These are phyloP conservation scores for Sordariomycetes sp. DNA, from an alignment of 2,329 filamentous ascomycete genomes.

Conservation along the genomic window DNA sequence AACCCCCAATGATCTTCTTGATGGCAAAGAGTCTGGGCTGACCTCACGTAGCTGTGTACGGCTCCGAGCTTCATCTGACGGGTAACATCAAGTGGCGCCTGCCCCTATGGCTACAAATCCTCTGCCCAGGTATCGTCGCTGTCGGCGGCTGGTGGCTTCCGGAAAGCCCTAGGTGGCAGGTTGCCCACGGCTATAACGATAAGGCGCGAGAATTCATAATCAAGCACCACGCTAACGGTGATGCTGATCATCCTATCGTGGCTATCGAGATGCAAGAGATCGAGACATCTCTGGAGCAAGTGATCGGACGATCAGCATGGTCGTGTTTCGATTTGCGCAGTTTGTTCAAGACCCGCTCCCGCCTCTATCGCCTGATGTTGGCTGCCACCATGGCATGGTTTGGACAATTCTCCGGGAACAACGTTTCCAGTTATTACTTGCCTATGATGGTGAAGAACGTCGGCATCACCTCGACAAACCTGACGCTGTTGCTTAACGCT, in stretches of 20 bases:
- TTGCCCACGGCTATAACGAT: constrained; percentile 25
- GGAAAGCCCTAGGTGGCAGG: constrained; percentile 53
- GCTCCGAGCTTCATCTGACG: constrained; percentile 7
- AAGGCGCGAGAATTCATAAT: constrained; percentile 41
- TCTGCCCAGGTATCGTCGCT: constrained; percentile 9
- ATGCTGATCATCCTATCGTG: constrained; percentile 40
- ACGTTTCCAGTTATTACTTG: too few species aligned
- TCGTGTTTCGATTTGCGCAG: constrained; percentile 25
- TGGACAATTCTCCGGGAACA: too few species aligned
- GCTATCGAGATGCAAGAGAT: constrained; percentile 28
- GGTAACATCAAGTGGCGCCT: constrained; percentile 9
- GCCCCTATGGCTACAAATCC: constrained; percentile 9
- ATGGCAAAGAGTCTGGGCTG: too few species aligned
- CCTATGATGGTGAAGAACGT: too few species aligned
- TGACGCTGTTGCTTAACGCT: constrained; percentile 27
- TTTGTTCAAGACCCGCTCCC: constrained; percentile 22
- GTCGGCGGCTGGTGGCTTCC: constrained; percentile 38
- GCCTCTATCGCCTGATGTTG: too few species aligned
- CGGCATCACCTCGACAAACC: too few species aligned
- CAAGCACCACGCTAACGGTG: constrained; percentile 43
- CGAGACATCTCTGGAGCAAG: constrained; percentile 16
- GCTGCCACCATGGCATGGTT: too few species aligned
- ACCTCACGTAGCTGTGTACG: constrained; percentile 8
- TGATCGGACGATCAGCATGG: constrained; percentile 19
- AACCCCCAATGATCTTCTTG: too few species aligned